These are phyloP conservation scores for Chlorella ohadii DNA, from an alignment of 139 green algal genomes.

Conservation along the genomic window DNA sequence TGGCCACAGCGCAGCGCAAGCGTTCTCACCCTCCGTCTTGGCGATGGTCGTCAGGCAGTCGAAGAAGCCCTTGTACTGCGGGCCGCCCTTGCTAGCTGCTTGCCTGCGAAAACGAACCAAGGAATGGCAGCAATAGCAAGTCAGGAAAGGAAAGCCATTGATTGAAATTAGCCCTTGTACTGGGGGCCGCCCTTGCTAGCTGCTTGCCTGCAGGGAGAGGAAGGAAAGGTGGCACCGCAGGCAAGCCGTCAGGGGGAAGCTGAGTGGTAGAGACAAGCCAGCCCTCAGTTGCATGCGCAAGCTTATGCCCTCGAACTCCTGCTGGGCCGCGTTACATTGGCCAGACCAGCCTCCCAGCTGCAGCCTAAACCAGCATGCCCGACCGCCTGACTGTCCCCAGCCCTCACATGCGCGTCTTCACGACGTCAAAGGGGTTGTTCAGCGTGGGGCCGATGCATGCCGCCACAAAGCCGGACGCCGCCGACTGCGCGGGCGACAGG, in stretches of 20 bases:
- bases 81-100: slow-evolving; percentile 37
- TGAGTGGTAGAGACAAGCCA: too few species aligned
- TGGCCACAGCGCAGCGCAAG: neutral
- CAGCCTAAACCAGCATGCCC: too few species aligned
- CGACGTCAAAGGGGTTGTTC: slow-evolving; percentile 95
- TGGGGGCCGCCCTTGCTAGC: slow-evolving; percentile 45
- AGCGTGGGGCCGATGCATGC: slow-evolving; percentile 84
- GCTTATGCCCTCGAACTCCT: too few species aligned
- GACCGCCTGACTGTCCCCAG: too few species aligned
- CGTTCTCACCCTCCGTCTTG: slow-evolving; percentile 73
- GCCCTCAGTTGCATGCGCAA: too few species aligned
- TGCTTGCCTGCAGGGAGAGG: neutral
- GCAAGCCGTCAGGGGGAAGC: too few species aligned
- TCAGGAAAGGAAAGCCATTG: too few species aligned
- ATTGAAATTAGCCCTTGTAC: slow-evolving; percentile 89
- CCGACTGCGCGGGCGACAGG: slow-evolving; percentile 81
- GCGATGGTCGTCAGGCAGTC: slow-evolving; percentile 84
- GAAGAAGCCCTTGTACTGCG: slow-evolving; percentile 86
- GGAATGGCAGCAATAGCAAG: too few species aligned
- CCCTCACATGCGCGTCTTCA: slow-evolving; percentile 72
- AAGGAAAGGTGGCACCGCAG: too few species aligned
- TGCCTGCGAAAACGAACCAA: slow-evolving; percentile 33
- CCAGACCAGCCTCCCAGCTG: too few species aligned
- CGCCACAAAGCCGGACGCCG: slow-evolving; percentile 87
- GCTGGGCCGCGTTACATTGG: too few species aligned